Evolutionary conservation across 1,284 basidiomycete species (phyloP).

Genomic region (Pseudozyma hubeiensis): DNA sequence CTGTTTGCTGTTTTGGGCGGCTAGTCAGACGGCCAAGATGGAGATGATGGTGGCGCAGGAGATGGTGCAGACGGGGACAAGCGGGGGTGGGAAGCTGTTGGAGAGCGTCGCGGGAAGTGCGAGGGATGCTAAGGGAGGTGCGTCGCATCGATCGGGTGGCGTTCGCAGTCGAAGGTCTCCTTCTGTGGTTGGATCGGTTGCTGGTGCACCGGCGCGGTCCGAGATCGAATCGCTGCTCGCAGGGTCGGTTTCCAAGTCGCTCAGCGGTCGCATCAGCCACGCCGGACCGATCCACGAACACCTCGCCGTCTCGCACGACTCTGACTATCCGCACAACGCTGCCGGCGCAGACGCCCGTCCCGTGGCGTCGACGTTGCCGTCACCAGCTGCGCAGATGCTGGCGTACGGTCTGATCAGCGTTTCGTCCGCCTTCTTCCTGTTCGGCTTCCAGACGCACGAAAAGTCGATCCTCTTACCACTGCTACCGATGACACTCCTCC

Average conservation of each 20-base stretch:
- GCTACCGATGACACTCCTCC: constrained; percentile 82
- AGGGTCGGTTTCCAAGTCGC: constrained; percentile 39
- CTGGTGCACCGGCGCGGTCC: constrained; percentile 26
- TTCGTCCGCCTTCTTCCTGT: constrained; percentile 86
- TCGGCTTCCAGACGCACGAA: constrained; percentile 95
- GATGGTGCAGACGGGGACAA: not conserved
- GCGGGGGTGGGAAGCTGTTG: not conserved
- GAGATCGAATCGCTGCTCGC: constrained; percentile 55
- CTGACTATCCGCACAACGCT: constrained; percentile 62
- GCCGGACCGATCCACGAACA: constrained; percentile 6
- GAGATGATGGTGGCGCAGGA: constrained; percentile 60
- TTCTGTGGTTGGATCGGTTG: constrained; percentile 40
- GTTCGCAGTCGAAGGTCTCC: constrained; percentile 38
- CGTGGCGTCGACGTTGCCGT: constrained; percentile 75
- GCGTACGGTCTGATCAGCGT: constrained; percentile 65
- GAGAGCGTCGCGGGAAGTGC: constrained; percentile 20
- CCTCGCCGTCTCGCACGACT: constrained; percentile 57
- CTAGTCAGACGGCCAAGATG: constrained; percentile 57
- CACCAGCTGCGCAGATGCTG: constrained; percentile 72
- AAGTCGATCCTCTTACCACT: constrained; percentile 90
- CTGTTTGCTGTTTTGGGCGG: constrained; percentile 57
- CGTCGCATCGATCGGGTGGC: constrained; percentile 20
- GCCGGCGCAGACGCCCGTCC: constrained; percentile 64
- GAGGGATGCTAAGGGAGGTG: constrained; percentile 8
- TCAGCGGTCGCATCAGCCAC: constrained; percentile 20